Evolutionary conservation across 169 alveolate species (phyloP).

Genomic region (Eimeria necatrix): DNA sequence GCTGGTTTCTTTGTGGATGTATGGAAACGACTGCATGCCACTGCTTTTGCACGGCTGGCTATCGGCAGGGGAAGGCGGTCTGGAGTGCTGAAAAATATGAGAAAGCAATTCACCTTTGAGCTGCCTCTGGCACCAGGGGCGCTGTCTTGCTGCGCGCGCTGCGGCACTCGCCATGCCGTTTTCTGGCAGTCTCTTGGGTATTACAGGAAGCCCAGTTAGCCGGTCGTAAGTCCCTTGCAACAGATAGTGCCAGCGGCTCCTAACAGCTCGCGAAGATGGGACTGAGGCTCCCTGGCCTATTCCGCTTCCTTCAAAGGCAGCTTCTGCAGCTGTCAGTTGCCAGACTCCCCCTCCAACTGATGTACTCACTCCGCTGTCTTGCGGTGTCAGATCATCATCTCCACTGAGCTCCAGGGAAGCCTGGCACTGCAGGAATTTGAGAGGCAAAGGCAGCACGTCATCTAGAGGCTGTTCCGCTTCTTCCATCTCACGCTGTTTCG

Average conservation of each 20-base stretch:
- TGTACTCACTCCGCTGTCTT: background rate
- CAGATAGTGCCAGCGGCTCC: constrained; percentile 48
- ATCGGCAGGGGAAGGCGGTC: too few relatives aligned
- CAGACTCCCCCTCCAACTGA: background rate
- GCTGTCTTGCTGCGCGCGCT: constrained; percentile 32
- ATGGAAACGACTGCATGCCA: too few relatives aligned
- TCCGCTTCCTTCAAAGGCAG: constrained; percentile 5
- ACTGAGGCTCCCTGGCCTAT: background rate
- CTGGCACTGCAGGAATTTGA: constrained; percentile 53
- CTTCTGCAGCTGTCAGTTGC: constrained; percentile 37
- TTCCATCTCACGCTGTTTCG: constrained; percentile 40
- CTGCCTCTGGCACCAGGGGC: constrained; percentile 48
- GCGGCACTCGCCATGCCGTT: constrained; percentile 56
- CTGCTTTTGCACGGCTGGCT: too few relatives aligned
- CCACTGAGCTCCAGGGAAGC: constrained; percentile 39
- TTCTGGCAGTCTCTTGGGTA: background rate
- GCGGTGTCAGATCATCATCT: constrained; percentile 12
- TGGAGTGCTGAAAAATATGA: background rate
- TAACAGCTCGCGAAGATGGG: constrained; percentile 37
- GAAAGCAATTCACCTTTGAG: background rate
- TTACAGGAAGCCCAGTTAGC: constrained; percentile 7
- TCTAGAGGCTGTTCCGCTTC: constrained; percentile 36
- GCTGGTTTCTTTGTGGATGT: too few relatives aligned
- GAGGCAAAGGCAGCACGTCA: constrained; percentile 53
- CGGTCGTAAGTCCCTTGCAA: background rate